These are phyloP conservation scores for Kernera saxatilis DNA, from an alignment of 345 rosid species.

Conservation along the genomic window DNA sequence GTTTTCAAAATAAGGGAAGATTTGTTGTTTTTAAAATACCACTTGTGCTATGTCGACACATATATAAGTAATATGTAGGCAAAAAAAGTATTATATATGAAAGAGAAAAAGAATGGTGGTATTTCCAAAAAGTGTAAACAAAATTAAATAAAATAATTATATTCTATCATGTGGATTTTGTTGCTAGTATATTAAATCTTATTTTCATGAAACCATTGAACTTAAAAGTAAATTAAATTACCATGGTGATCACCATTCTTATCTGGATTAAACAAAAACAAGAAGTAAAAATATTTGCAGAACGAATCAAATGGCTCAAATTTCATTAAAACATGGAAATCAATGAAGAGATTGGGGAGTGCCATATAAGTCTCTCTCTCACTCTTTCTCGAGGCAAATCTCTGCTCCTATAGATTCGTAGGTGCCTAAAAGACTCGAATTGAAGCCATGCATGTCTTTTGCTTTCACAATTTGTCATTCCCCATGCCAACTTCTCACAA, in stretches of 20 bases:
- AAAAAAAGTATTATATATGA: background rate
- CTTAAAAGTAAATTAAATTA: background rate
- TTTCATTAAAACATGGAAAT: constrained; percentile 15
- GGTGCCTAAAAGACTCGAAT: constrained; percentile 25
- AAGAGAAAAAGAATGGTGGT: background rate
- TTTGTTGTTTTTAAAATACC: too few relatives aligned
- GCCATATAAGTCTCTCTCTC: background rate
- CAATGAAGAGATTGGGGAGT: constrained; percentile 21
- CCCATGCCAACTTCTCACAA: constrained; percentile 17
- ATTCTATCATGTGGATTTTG: background rate
- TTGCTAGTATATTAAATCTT: background rate
- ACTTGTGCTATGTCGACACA: too few relatives aligned
- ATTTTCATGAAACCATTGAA: background rate
- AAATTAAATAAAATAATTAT: background rate
- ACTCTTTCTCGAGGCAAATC: constrained; percentile 27
- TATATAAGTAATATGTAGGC: too few relatives aligned
- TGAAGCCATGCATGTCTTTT: constrained; percentile 35
- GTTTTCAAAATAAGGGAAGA: background rate
- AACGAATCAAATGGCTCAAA: background rate
- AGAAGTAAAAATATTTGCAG: background rate
- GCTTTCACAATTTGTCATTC: constrained; percentile 30
- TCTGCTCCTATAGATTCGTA: constrained; percentile 31
- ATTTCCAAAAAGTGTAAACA: background rate
- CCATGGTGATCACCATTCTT: background rate
- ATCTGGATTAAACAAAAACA: background rate